Evolutionary conservation across 345 rosid genomes (phyloP).

Genomic region (Salix suchowensis): DNA sequence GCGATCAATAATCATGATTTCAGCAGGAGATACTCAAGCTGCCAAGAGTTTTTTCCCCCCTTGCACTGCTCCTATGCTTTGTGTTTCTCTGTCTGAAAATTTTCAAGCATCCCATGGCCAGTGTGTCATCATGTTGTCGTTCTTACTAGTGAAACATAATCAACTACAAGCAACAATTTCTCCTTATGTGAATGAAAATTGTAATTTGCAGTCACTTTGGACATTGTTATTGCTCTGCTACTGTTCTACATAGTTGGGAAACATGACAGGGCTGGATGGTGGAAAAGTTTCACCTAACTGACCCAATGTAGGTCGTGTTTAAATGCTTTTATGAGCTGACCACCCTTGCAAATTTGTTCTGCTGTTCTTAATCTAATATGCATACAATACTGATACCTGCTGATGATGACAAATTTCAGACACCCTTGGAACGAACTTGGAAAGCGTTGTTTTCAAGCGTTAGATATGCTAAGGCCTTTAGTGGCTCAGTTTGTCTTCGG

Average conservation of each 20-base stretch:
- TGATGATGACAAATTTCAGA: conserved; percentile 36
- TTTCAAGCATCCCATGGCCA: not conserved
- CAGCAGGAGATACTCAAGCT: not conserved
- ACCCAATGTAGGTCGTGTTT: not conserved
- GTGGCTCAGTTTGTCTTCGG: conserved; percentile 74
- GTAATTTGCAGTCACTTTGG: not conserved
- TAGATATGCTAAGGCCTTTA: conserved; percentile 69
- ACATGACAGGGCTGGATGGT: not conserved
- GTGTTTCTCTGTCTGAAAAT: not conserved
- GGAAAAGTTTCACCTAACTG: not conserved
- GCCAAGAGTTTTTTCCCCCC: not conserved
- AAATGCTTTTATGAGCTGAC: too few relatives aligned
- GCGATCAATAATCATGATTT: not conserved
- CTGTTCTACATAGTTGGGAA: not conserved
- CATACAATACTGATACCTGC: not conserved
- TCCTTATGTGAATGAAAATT: not conserved
- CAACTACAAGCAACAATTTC: not conserved
- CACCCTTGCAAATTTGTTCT: not conserved
- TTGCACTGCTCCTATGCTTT: not conserved
- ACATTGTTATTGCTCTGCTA: not conserved
- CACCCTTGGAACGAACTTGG: conserved; percentile 89
- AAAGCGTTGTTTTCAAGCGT: conserved; percentile 73
- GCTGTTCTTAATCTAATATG: not conserved
- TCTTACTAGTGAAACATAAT: not conserved
- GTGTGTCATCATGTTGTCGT: not conserved